A percentile compares a stretch with the other conserved stretches of the same genome.
These are phyloP conservation scores for Ophiostoma ulmi DNA, from an alignment of 2,329 filamentous ascomycete species.

Conservation along the genomic window DNA sequence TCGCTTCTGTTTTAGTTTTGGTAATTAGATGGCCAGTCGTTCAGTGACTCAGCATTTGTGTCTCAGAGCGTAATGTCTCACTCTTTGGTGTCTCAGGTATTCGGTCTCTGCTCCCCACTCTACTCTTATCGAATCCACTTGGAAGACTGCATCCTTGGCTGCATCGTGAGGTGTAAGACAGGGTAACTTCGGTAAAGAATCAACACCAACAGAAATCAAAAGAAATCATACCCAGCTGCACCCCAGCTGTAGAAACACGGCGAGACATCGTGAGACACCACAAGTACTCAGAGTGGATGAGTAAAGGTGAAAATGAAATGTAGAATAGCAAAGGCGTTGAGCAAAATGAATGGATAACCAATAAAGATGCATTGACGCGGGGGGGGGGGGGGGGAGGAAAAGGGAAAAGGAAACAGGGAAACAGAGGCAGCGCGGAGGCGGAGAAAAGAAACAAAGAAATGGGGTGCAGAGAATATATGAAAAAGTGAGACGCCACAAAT, in stretches of 20 bases:
- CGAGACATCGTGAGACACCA: constrained; percentile 9
- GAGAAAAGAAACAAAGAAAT: background rate
- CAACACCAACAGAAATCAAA: background rate
- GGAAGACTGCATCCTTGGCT: background rate
- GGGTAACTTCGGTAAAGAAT: constrained; percentile 6
- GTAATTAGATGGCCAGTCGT: background rate
- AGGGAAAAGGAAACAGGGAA: background rate
- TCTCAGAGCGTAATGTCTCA: background rate
- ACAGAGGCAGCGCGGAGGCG: background rate
- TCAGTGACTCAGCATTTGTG: background rate
- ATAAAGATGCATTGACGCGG: background rate
- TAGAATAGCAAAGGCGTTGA: background rate
- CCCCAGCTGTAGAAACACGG: background rate
- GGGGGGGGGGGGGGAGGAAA: no score
- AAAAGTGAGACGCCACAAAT: background rate
- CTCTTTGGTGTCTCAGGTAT: background rate
- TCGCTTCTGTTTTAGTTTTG: constrained; percentile 1
- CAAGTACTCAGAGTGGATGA: constrained; percentile 6
- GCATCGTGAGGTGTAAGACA: constrained; percentile 5
- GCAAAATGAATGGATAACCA: background rate
- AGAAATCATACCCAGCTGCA: background rate
- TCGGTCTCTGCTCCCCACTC: background rate
- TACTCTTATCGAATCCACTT: background rate
- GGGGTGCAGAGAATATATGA: background rate
- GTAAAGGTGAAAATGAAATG: background rate